These are phyloP conservation scores for Solanum appendiculatum DNA, from an alignment of 257 asterid species.

Conservation along the genomic window DNA sequence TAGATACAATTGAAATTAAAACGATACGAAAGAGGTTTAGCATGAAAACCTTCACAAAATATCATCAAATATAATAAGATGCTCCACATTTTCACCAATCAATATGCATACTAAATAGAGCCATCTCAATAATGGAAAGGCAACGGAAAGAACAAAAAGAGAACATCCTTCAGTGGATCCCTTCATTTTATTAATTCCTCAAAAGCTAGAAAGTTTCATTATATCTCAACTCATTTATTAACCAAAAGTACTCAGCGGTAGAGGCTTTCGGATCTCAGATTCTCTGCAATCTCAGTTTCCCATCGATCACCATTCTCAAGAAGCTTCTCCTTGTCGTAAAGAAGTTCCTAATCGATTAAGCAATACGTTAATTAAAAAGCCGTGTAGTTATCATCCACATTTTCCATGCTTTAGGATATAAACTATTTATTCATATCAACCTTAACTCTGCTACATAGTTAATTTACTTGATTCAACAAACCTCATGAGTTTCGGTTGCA, in stretches of 20 bases:
- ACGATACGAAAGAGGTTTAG: too few relatives aligned
- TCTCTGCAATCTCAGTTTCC: slow-evolving; percentile 95
- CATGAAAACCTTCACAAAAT: not conserved
- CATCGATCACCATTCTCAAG: slow-evolving; percentile 90
- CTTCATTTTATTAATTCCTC: not conserved
- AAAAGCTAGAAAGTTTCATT: not conserved
- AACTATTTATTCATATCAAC: not conserved
- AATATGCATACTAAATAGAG: not conserved
- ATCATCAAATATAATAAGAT: not conserved
- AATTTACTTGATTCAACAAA: slow-evolving; percentile 6
- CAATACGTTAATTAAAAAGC: not conserved
- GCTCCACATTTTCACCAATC: not conserved
- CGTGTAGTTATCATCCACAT: not conserved
- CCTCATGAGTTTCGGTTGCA: slow-evolving; percentile 96
- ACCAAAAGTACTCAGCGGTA: slow-evolving; percentile 40
- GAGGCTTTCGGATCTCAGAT: slow-evolving; percentile 86
- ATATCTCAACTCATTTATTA: not conserved
- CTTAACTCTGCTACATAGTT: not conserved
- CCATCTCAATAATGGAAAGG: not conserved
- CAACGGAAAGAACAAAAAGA: not conserved
- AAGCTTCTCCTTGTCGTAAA: slow-evolving; percentile 93
- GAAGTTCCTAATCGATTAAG: slow-evolving; percentile 49
- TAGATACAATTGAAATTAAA: too few relatives aligned
- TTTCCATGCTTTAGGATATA: not conserved
- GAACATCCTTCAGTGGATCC: not conserved